These are phyloP conservation scores for Xerophyta viscosa DNA, from an alignment of 106 monocot genomes.

Conservation along the genomic window DNA sequence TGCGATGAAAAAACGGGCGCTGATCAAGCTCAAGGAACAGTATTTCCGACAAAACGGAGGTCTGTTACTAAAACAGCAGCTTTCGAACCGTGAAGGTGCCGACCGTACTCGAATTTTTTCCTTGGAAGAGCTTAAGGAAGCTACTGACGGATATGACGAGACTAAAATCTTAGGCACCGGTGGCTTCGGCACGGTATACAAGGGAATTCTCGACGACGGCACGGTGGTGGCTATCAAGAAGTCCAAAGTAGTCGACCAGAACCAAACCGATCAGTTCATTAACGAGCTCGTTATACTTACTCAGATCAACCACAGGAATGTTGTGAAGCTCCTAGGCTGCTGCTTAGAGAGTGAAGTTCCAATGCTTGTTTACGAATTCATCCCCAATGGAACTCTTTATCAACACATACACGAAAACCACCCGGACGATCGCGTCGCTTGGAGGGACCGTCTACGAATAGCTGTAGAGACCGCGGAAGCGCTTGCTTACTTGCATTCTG, in stretches of 20 bases:
- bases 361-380: constrained; percentile 18
- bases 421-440: not conserved
- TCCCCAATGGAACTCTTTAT: constrained; percentile 10
- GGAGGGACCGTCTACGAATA: constrained; percentile 9
- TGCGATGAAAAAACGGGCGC: constrained; percentile 5
- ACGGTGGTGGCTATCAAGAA: constrained; percentile 24
- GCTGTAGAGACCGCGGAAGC: constrained; percentile 8
- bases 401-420: constrained; percentile 3
- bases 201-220: constrained; percentile 15
- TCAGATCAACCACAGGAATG: constrained; percentile 28
- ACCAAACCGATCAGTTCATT: constrained; percentile 20
- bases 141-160: constrained; percentile 8
- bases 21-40: constrained; percentile 15
- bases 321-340: constrained; percentile 30
- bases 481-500: constrained; percentile 7
- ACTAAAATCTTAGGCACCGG: constrained; percentile 13
- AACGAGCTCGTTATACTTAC: constrained; percentile 22
- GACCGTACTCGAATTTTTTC: constrained; percentile 21
- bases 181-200: constrained; percentile 24
- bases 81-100: constrained; percentile 4
- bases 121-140: constrained; percentile 9
- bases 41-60: constrained; percentile 29
- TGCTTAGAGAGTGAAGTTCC: constrained; percentile 25
- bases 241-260: constrained; percentile 14
- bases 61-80: constrained; percentile 13